A percentile compares a stretch with the other conserved stretches of the same genome.
Evolutionary conservation across 257 asterid genomes (phyloP).

Genomic region (Solanum virginianum): DNA sequence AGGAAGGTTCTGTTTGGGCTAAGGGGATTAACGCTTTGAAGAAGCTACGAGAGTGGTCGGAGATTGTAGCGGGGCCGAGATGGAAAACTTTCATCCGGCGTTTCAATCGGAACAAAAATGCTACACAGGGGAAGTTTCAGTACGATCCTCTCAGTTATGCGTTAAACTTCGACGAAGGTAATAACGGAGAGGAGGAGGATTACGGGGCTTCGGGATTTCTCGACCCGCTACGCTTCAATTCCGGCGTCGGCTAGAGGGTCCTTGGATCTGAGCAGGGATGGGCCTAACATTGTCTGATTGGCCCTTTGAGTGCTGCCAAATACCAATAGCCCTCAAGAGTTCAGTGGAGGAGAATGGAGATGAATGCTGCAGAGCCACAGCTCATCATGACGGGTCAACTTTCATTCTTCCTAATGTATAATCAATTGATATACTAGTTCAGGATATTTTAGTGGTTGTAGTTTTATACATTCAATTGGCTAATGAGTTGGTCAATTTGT

Average conservation of each 20-base stretch:
- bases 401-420: not conserved
- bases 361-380: not conserved
- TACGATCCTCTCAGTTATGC: not conserved
- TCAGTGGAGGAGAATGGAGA: not conserved
- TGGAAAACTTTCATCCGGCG: conserved; percentile 88
- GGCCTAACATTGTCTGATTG: conserved; percentile 34
- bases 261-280: conserved; percentile 47
- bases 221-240: conserved; percentile 56
- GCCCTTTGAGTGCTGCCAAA: not conserved
- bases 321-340: not conserved
- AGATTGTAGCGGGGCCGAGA: conserved; percentile 73
- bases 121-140: not conserved
- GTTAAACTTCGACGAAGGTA: conserved; percentile 40
- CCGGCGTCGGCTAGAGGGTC: conserved; percentile 34
- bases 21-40: conserved; percentile 36
- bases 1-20: conserved; percentile 18
- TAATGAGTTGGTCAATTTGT: not conserved
- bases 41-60: conserved; percentile 84
- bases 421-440: not conserved
- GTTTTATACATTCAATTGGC: not conserved
- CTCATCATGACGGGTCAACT: not conserved
- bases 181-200: conserved; percentile 32
- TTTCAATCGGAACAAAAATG: conserved; percentile 35
- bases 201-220: conserved; percentile 42
- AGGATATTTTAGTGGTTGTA: not conserved